Base-by-base conservation (phyloP, 1,139 yeast genomes). In the Hyphopichia wangnamkhiaoensis region DNA sequence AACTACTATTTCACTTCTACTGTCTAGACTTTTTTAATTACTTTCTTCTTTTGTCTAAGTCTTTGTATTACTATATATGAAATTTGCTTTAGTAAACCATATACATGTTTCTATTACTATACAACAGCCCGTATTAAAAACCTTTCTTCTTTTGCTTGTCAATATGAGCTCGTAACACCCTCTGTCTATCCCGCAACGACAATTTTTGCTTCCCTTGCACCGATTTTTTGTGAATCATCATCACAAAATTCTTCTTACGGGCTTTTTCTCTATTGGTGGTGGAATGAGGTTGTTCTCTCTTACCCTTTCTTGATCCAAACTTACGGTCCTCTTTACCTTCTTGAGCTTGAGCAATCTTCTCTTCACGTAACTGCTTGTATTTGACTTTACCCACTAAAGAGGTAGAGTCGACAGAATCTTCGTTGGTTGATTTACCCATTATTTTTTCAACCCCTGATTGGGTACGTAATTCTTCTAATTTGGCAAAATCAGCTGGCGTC, bases 401-500 rank as follows among this genome's bases (percentile, higher is more conserved):
- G 26, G 79, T 70, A 2, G 93, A 86, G 50, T 91, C 97, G 43
- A 93, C 95, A 39, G 76, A 71, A 38, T 91, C 97, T 62, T 93
- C 98, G 54, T 86, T 83, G 41, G 68, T 65, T 39, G 76, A 80
- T 46, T 66, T 61, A 34, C 89, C 89, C 78, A 87, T 68, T 24
- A 82, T 60, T 60, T 85, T 86, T 39, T 86, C 87, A 37, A 89
- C 74, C 46, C 96, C 96, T 4, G 96, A 95, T 61, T 85, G 83
- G 9, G 80, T 74, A 56, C 82, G 79, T 52, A 93, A 76, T 61
- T 93, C 96, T 54, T 90, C 94, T 51, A 93, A 74, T 64, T 91
- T 91, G 50, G 96, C 96, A 61, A 91, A 93, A 70, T 93, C 98
- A 0, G 98, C 98, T 18, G 98, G 98, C 0, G 98, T 93, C 50